Base-by-base conservation (phyloP, 208 protist genomes). In the Leishmania turanica region DNA sequence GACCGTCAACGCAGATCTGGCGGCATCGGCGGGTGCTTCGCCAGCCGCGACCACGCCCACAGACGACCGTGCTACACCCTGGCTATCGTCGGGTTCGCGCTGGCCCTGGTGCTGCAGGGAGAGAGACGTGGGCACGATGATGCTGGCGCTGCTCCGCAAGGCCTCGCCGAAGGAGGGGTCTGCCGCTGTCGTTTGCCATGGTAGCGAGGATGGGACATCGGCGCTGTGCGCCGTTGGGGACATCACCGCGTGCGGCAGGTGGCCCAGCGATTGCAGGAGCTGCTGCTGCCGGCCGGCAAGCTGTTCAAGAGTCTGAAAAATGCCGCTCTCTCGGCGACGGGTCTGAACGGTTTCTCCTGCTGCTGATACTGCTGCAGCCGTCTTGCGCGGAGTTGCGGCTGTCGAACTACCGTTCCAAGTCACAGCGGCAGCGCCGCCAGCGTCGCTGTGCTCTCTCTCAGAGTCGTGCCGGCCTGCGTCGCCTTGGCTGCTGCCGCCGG, bases 261-360 rank as follows among this genome's bases (percentile, higher is more conserved):
- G 49, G 19, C 34, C 27, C 53, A 85, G 72, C 3, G 82, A 80
- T 9, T 62, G 69, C 70, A 85, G 37, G 8, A 85, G 82, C 62
- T 74, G 56, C 42, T 81, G 82, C 53, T 85, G 82, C 11, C 82
- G 76, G 8, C 71, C 51, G 6, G 82, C 82, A 40, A 85, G 82
- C 60, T 81, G 58, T 47, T 81, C 77, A 60, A 85, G 70, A 31
- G 82, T 81, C 45, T 73, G 37, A 3, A 76, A 60, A 17, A 85
- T 66, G 37, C 76, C 64, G 4, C 58, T 21, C 51, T 54, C 77
- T 37, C 69, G 37, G 11, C 42, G 69, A 54, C 21, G 8, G 45
- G 69, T 24, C 3, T 4, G n/a, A 40, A 15, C 11, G 34, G 31
- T n/a, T 4, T 9, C 15, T 40, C 11, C 72, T 76, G n/a, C 72